These are phyloP conservation scores for Hanseniaspora jakobsenii DNA, from an alignment of 805 yeast genomes.

Conservation along the genomic window DNA sequence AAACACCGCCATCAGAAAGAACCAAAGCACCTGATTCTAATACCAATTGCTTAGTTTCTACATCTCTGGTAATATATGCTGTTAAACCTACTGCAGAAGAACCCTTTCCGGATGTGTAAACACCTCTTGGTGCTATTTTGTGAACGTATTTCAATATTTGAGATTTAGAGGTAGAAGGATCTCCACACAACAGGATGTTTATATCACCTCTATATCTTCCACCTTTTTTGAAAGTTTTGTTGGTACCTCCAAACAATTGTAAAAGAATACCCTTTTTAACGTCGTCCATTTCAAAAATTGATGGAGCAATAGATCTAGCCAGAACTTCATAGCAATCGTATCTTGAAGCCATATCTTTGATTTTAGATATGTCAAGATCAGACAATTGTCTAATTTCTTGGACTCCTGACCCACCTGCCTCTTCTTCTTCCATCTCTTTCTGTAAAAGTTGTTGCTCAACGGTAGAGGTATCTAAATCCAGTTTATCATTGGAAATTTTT, in stretches of 20 bases:
- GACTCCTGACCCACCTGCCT: slow-evolving; percentile 46
- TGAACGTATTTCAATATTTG: slow-evolving; percentile 91
- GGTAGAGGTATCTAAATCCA: slow-evolving; percentile 72
- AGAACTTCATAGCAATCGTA: slow-evolving; percentile 74
- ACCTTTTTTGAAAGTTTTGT: slow-evolving; percentile 76
- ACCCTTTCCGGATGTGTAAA: slow-evolving; percentile 96
- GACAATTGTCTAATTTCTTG: slow-evolving; percentile 63
- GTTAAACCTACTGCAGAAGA: slow-evolving; percentile 98
- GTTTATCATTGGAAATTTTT: slow-evolving; percentile 67
- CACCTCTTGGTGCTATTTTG: slow-evolving; percentile 94
- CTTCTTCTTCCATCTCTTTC: slow-evolving; percentile 40
- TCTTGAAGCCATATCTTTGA: slow-evolving; percentile 50
- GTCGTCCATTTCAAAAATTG: slow-evolving; percentile 90
- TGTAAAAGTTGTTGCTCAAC: slow-evolving; percentile 34
- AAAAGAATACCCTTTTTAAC: slow-evolving; percentile 88
- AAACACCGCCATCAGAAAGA: slow-evolving; percentile 92
- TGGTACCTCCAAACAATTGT: slow-evolving; percentile 92
- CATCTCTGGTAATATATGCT: slow-evolving; percentile 89
- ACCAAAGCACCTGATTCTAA: slow-evolving; percentile 94
- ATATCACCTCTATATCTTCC: slow-evolving; percentile 95
- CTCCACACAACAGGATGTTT: slow-evolving; percentile 86
- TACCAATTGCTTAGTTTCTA: slow-evolving; percentile 85
- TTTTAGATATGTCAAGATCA: slow-evolving; percentile 55
- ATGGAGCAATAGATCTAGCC: slow-evolving; percentile 91
- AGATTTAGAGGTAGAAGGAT: slow-evolving; percentile 95